Conservation (phyloP, 129 eudicot species). For the Tagetes patula region DNA sequence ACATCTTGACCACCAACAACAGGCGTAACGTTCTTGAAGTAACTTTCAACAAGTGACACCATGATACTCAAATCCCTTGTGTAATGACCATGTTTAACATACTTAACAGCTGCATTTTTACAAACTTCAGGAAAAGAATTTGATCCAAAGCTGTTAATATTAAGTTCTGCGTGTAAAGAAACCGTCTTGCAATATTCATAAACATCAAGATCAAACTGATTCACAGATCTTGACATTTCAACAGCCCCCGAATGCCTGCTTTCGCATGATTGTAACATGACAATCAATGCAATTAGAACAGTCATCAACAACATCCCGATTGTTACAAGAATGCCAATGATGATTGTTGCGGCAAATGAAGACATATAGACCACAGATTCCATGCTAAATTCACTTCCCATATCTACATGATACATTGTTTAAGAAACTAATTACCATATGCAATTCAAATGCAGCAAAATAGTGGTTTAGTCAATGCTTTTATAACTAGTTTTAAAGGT, state of each 20-base stretch:
- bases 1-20: conserved; percentile 34
- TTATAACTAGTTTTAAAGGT: no score
- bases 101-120: conserved; percentile 29
- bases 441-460: background rate
- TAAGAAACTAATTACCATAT: conserved; percentile 5
- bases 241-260: conserved; percentile 37
- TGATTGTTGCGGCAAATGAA: conserved; percentile 52
- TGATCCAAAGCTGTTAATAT: conserved; percentile 39
- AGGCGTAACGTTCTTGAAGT: conserved; percentile 35
- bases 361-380: conserved; percentile 56
- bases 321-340: conserved; percentile 45
- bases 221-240: conserved; percentile 29
- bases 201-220: background rate
- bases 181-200: conserved; percentile 40
- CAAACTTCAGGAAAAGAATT: conserved; percentile 43
- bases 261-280: conserved; percentile 56
- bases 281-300: conserved; percentile 42
- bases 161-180: conserved; percentile 44
- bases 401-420: conserved; percentile 38
- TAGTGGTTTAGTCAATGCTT: no score
- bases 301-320: conserved; percentile 42
- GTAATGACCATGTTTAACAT: conserved; percentile 50
- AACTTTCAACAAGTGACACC: conserved; percentile 31
- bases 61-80: conserved; percentile 38
- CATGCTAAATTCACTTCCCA: conserved; percentile 41